Evolutionary conservation across 805 yeast genomes (phyloP).

Genomic region (Suhomyces canberraensis): DNA sequence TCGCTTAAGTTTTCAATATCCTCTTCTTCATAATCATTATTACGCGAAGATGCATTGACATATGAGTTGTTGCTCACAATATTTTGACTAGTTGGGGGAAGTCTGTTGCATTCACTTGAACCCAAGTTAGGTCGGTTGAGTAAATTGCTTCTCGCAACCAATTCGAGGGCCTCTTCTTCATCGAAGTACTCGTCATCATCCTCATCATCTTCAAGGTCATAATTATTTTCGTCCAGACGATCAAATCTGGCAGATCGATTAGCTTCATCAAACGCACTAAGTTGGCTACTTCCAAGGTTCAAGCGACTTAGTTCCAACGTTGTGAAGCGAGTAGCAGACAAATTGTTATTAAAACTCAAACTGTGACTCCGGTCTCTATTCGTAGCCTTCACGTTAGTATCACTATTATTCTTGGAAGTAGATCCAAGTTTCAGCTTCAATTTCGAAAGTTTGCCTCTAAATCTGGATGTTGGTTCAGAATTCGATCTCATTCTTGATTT

Average conservation of each 20-base stretch:
- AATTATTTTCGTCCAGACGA: neutral
- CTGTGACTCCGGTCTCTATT: neutral
- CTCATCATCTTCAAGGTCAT: slow-evolving; percentile 8
- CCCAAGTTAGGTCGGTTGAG: neutral
- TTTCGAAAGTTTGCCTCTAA: slow-evolving; percentile 20
- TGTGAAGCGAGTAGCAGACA: slow-evolving; percentile 1
- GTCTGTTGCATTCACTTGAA: neutral
- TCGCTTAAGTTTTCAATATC: slow-evolving; percentile 27
- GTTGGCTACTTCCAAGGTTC: slow-evolving; percentile 1
- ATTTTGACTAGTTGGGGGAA: neutral
- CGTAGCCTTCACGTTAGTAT: neutral
- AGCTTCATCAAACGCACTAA: slow-evolving; percentile 2
- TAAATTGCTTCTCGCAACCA: slow-evolving; percentile 1
- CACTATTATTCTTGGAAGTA: neutral
- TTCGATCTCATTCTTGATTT: slow-evolving; percentile 9
- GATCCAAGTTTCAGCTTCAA: slow-evolving; percentile 8
- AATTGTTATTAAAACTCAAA: neutral
- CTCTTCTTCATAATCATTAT: slow-evolving; percentile 11
- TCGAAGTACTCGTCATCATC: slow-evolving; percentile 12
- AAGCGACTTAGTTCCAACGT: slow-evolving; percentile 3
- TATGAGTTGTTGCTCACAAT: neutral
- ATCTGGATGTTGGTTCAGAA: slow-evolving; percentile 19
- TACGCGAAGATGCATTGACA: neutral
- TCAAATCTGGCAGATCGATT: neutral
- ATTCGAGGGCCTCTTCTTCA: slow-evolving; percentile 10